These are phyloP conservation scores for Bryoerythrophyllum caledonicum DNA, from an alignment of 225 moss, liverwort and hornwort genomes.

Conservation along the genomic window DNA sequence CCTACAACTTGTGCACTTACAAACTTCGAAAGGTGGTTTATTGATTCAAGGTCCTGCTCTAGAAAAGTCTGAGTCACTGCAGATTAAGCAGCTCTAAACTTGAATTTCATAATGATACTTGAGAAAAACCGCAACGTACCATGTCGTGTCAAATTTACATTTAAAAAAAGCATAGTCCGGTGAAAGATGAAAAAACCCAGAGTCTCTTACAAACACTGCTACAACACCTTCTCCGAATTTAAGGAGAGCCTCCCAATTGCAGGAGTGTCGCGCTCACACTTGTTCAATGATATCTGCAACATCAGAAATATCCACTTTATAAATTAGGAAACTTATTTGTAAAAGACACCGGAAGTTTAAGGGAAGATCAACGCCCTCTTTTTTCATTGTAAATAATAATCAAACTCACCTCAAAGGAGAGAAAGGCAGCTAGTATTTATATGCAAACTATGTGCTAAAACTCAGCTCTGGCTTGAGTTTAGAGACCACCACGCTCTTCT, in stretches of 20 bases:
- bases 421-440: no score
- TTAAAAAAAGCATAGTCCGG: slow-evolving; percentile 10
- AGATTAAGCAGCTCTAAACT: neutral
- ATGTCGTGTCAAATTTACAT: slow-evolving; percentile 1
- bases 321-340: no score
- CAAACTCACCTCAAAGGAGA: no score
- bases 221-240: slow-evolving; percentile 54
- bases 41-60: neutral
- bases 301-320: neutral
- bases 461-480: no score
- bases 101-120: neutral
- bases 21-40: neutral
- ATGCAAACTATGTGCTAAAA: no score
- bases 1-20: neutral
- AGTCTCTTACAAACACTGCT: slow-evolving; percentile 19
- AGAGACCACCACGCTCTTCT: no score
- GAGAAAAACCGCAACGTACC: slow-evolving; percentile 11
- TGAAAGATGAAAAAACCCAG: neutral
- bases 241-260: slow-evolving; percentile 56
- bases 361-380: no score
- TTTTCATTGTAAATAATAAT: no score
- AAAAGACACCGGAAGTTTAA: no score
- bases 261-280: slow-evolving; percentile 54
- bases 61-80: neutral
- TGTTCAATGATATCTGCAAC: slow-evolving; percentile 76